A percentile compares a stretch with the other conserved stretches of the same genome.
Evolutionary conservation across 2,329 filamentous ascomycete genomes (phyloP).

Genomic region (Aureobasidium subglaciale): DNA sequence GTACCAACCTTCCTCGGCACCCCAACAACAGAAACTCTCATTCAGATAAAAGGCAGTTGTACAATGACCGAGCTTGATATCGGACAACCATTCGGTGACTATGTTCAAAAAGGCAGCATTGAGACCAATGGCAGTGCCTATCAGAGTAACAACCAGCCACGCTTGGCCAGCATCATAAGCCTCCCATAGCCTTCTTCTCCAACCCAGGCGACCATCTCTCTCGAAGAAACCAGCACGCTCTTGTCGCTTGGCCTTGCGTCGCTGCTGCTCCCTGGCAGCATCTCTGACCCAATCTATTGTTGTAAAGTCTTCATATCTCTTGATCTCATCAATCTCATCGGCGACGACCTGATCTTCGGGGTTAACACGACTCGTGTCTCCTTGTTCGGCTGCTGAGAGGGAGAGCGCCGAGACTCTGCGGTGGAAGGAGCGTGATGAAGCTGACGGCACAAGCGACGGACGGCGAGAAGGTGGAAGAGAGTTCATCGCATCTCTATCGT

Average conservation of each 20-base stretch:
- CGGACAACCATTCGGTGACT: slow-evolving; percentile 90
- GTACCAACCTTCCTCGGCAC: slow-evolving; percentile 61
- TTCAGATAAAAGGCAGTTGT: slow-evolving; percentile 94
- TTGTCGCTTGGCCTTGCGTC: slow-evolving; percentile 68
- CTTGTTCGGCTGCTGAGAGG: slow-evolving; percentile 56
- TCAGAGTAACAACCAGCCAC: slow-evolving; percentile 94
- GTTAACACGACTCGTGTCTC: slow-evolving; percentile 46
- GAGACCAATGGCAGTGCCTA: slow-evolving; percentile 84
- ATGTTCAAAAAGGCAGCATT: slow-evolving; percentile 94
- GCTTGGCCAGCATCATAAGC: slow-evolving; percentile 94
- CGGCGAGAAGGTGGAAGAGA: slow-evolving; percentile 21
- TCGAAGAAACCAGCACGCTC: slow-evolving; percentile 67
- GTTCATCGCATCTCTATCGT: slow-evolving; percentile 5
- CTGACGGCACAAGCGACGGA: slow-evolving; percentile 46
- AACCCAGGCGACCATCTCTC: slow-evolving; percentile 60
- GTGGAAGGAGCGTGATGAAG: slow-evolving; percentile 45
- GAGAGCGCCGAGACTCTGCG: slow-evolving; percentile 63
- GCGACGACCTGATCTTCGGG: slow-evolving; percentile 66
- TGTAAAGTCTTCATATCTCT: slow-evolving; percentile 96
- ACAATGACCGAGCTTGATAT: slow-evolving; percentile 95
- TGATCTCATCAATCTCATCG: slow-evolving; percentile 96
- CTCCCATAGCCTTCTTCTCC: slow-evolving; percentile 73
- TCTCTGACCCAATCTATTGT: slow-evolving; percentile 99
- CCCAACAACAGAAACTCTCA: slow-evolving; percentile 97
- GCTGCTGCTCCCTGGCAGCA: slow-evolving; percentile 79